These are phyloP conservation scores for Lipomyces chichibuensis DNA, from an alignment of 805 yeast genomes.

Conservation along the genomic window DNA sequence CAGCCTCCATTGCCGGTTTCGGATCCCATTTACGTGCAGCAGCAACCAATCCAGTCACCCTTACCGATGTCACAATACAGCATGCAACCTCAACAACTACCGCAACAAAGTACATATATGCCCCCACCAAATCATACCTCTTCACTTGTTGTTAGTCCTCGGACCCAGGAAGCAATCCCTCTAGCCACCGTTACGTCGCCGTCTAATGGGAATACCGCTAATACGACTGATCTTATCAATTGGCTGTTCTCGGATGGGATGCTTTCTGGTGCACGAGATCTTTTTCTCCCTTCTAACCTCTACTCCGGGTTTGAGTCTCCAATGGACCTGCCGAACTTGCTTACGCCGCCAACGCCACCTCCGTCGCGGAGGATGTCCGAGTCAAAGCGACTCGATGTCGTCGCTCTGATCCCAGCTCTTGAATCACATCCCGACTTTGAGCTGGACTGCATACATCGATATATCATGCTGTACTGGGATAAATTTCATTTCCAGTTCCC, in stretches of 20 bases:
- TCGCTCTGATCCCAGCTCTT: constrained; percentile 39
- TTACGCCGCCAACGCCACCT: constrained; percentile 46
- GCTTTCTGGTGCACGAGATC: constrained; percentile 39
- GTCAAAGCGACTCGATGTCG: constrained; percentile 39
- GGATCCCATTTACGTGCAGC: background rate
- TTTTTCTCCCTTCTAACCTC: constrained; percentile 36
- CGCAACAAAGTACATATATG: background rate
- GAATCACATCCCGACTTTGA: constrained; percentile 47
- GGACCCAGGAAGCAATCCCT: background rate
- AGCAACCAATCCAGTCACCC: background rate
- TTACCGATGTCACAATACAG: background rate
- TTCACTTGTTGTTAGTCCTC: background rate
- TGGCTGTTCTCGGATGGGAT: constrained; percentile 47
- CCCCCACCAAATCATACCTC: background rate
- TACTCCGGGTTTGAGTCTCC: constrained; percentile 45
- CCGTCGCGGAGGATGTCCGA: constrained; percentile 42
- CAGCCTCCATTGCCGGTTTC: background rate
- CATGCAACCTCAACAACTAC: background rate
- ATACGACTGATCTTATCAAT: constrained; percentile 40
- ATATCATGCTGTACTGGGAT: constrained; percentile 54
- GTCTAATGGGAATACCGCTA: background rate
- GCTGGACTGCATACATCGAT: constrained; percentile 41
- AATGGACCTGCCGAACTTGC: constrained; percentile 46
- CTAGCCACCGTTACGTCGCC: background rate
- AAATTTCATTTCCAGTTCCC: constrained; percentile 64